These are phyloP conservation scores for Aspergillus jensenii DNA, from an alignment of 2,329 filamentous ascomycete species.

Conservation along the genomic window DNA sequence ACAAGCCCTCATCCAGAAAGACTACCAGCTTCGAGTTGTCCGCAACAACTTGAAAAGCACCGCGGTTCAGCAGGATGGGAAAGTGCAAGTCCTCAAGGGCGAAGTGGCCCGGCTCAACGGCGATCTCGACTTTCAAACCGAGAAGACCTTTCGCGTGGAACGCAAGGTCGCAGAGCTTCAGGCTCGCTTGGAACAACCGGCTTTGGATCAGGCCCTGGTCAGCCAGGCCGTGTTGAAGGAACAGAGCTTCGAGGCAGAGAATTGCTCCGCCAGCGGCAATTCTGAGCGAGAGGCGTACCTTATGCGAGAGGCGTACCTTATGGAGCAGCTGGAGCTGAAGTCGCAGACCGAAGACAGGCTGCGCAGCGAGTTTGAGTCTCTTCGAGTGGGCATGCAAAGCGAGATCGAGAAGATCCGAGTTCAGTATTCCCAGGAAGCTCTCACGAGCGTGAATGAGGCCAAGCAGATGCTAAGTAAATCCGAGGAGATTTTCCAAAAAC, in stretches of 20 bases:
- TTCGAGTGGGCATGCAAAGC: not conserved
- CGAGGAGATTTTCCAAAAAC: too few species aligned
- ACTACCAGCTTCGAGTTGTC: not conserved
- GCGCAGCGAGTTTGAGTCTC: not conserved
- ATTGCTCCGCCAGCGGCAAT: too few species aligned
- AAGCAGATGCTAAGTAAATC: too few species aligned
- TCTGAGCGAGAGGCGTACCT: not conserved
- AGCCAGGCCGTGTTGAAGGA: not conserved
- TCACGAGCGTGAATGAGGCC: too few species aligned
- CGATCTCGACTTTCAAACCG: not conserved
- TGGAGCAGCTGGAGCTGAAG: not conserved
- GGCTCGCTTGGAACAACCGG: not conserved
- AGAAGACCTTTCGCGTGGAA: not conserved
- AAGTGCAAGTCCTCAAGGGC: not conserved
- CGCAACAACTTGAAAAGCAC: not conserved
- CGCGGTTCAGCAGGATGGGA: too few species aligned
- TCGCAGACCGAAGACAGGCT: not conserved
- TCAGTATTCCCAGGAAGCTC: too few species aligned
- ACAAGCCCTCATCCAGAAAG: not conserved
- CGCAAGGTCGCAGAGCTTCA: not conserved
- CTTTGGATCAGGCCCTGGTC: not conserved
- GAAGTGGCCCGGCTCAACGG: not conserved
- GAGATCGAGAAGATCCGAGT: not conserved
- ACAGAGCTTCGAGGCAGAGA: not conserved
- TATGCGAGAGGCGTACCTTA: not conserved